Percentiles rank a stretch among this genome's conserved stretches.
phyloP scores from a whole-genome alignment of 1,139 yeast genomes.

The Yamadazyma buinensis region DNA sequence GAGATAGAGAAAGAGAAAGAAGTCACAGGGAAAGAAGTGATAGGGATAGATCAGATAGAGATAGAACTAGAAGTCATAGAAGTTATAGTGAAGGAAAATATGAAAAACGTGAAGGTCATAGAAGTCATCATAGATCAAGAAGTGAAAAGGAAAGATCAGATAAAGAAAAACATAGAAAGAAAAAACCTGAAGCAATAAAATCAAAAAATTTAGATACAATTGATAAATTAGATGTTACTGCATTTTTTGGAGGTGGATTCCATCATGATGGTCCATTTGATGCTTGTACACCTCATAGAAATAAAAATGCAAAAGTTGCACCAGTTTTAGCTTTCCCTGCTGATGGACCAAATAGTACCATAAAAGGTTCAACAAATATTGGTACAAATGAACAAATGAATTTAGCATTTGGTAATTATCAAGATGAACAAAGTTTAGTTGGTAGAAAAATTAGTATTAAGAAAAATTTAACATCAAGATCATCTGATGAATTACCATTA shows the following conservation, averaged over 20 bases:
- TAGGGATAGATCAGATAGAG: too few species aligned
- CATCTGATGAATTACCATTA: slow-evolving; percentile 15
- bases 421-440: slow-evolving; percentile 35
- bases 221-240: slow-evolving; percentile 93
- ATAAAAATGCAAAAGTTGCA: slow-evolving; percentile 73
- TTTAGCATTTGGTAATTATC: slow-evolving; percentile 56
- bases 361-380: slow-evolving; percentile 55
- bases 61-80: slow-evolving; percentile 5
- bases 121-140: slow-evolving; percentile 9
- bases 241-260: slow-evolving; percentile 90
- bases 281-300: slow-evolving; percentile 96
- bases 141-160: slow-evolving; percentile 9
- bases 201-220: slow-evolving; percentile 79
- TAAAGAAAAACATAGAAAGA: too few species aligned
- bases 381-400: slow-evolving; percentile 55
- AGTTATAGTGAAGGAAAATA: slow-evolving; percentile 9
- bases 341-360: slow-evolving; percentile 89
- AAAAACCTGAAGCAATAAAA: slow-evolving; percentile 38
- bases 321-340: slow-evolving; percentile 95
- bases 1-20: slow-evolving; percentile 9
- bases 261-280: slow-evolving; percentile 99
- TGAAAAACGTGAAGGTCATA: slow-evolving; percentile 8
- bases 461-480: slow-evolving; percentile 8
- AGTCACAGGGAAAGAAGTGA: slow-evolving; percentile 2
- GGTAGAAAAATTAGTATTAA: slow-evolving; percentile 24